Evolutionary conservation across 2,329 filamentous ascomycete genomes (phyloP), one percentile per base, ranked within the genome.

Genomic region (Fusarium aywerte): DNA sequence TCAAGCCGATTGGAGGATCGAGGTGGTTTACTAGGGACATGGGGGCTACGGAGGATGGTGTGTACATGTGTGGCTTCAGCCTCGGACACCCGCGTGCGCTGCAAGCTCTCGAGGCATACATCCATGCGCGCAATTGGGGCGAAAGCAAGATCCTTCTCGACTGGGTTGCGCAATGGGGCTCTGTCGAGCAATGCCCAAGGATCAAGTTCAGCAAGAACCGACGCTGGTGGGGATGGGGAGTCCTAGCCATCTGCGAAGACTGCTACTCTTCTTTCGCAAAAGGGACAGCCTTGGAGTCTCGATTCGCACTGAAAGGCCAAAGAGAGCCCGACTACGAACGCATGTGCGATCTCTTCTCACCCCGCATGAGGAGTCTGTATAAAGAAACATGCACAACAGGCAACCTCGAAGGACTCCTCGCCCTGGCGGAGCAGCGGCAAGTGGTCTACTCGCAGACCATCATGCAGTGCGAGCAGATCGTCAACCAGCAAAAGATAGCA

Each of bases 271-370:
- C 75, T 12, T 79, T 79, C 33, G 75, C 74, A 3, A 70, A 69
- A 35, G 72, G 71, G 0, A 74, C 72, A 0, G 39, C 61, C 0
- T 60, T 80, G 0, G 77, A 76, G 11, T 31, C 62, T 25, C 54
- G 62, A 3, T 80, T 79, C 70, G 64, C 66, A 3, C 62, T 79
- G 16, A 67, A 65, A 2, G 73, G 76, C 7, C 47, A 57, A 3
- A 32, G 57, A 3, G 61, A 73, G 1, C 42, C 70, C 0, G 38
- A 55, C 58, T 58, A 51, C 0, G 31, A 58, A 33, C 61, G 67
- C 4, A 76, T 80, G 70, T 80, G 79, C 62, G 77, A 80, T 43
- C 62, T 80, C 40, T 80, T 78, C 57, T 79, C 76, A 7, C 69
- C 73, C 23, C 77, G 77, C 12, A 80, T 81, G 74, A 76, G 79